Percentiles rank a stretch among this genome's conserved stretches.
phyloP scores from a whole-genome alignment of 257 asterid genomes.

The Fraxinus cuspidata region DNA sequence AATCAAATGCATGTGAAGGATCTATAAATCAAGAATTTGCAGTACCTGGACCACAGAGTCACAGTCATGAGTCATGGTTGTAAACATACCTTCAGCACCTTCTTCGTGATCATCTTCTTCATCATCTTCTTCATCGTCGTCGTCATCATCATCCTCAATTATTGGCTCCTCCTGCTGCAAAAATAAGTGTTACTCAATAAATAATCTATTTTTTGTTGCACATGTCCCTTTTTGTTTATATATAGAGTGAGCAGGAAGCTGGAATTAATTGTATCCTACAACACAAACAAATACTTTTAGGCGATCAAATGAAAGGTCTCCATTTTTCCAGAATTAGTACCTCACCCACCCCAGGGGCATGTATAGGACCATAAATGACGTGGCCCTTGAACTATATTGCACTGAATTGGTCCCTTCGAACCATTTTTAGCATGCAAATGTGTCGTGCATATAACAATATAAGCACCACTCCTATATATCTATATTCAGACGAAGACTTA shows the following conservation, averaged over 20 bases:
- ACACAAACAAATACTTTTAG: background rate
- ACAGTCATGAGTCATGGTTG: background rate
- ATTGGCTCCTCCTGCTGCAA: slow-evolving; percentile 54
- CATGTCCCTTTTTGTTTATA: background rate
- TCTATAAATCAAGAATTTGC: background rate
- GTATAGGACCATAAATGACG: background rate
- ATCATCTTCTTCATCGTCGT: slow-evolving; percentile 48
- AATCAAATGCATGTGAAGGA: background rate
- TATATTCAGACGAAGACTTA: background rate
- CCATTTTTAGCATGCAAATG: too few species aligned
- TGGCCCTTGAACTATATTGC: too few species aligned
- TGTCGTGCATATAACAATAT: background rate
- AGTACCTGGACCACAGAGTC: background rate
- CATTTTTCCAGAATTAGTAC: background rate
- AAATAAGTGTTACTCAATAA: background rate
- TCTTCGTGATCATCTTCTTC: slow-evolving; percentile 60
- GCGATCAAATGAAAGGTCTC: background rate
- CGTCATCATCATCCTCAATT: slow-evolving; percentile 62
- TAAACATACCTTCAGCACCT: slow-evolving; percentile 51
- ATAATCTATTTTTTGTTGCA: background rate
- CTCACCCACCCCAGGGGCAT: too few species aligned
- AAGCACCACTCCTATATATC: background rate
- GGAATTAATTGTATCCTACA: background rate
- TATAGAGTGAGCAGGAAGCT: background rate
- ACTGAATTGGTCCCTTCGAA: too few species aligned